Evolutionary conservation across 2,329 filamentous ascomycete genomes (phyloP).

Genomic region (Fusarium goolgardi): DNA sequence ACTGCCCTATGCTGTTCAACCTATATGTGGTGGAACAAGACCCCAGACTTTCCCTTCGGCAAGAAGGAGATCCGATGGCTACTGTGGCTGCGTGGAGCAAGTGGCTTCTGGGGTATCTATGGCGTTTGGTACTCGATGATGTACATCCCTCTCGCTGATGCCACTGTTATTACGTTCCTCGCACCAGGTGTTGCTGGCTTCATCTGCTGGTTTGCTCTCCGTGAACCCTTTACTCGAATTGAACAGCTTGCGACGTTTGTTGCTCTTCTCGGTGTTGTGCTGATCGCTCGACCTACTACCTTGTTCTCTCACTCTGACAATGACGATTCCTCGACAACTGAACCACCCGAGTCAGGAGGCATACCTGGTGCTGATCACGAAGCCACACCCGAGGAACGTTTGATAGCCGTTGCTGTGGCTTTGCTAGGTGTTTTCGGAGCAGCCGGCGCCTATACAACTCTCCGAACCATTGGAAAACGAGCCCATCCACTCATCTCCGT

Average conservation of each 20-base stretch:
- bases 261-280: constrained; percentile 81
- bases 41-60: constrained; percentile 78
- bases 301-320: constrained; percentile 57
- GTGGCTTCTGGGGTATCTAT: constrained; percentile 82
- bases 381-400: constrained; percentile 70
- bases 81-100: constrained; percentile 74
- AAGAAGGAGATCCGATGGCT: constrained; percentile 73
- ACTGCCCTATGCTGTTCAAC: constrained; percentile 73
- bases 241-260: constrained; percentile 82
- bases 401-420: constrained; percentile 76
- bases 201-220: constrained; percentile 78
- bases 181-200: constrained; percentile 83
- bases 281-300: constrained; percentile 80
- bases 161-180: constrained; percentile 90
- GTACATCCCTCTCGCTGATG: constrained; percentile 87
- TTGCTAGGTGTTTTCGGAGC: constrained; percentile 82
- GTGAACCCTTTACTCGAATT: constrained; percentile 80
- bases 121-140: constrained; percentile 75
- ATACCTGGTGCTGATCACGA: constrained; percentile 52
- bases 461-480: constrained; percentile 82
- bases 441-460: constrained; percentile 77
- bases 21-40: constrained; percentile 79
- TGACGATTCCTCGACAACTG: constrained; percentile 37
- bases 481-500: constrained; percentile 87
- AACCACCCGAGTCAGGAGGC: constrained; percentile 27